phyloP scores from a whole-genome alignment of 306 rosid genomes.

The Cotoneaster glaucophyllus region DNA sequence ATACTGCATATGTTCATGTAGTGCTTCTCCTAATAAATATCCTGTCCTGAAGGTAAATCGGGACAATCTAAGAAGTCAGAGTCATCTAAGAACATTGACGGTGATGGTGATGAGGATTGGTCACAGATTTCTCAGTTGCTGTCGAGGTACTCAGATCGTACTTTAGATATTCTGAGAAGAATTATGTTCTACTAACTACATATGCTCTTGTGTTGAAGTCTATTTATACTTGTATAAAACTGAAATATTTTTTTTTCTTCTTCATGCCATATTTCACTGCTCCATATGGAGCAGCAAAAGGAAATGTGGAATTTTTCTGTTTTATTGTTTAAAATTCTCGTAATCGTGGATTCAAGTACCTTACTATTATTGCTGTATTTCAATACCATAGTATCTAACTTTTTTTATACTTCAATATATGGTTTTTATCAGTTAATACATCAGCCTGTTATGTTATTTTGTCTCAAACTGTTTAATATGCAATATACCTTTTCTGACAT shows the following conservation, averaged over 20 bases:
- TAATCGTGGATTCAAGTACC: neutral
- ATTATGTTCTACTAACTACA: neutral
- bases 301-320: neutral
- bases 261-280: too few species aligned
- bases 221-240: too few species aligned
- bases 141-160: constrained; percentile 41
- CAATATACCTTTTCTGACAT: too few species aligned
- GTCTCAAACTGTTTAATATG: too few species aligned
- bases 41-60: constrained; percentile 33
- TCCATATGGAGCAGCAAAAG: too few species aligned
- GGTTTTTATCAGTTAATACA: too few species aligned
- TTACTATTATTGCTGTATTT: neutral
- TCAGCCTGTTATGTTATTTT: too few species aligned
- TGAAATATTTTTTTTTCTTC: too few species aligned
- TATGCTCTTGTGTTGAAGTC: too few species aligned
- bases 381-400: neutral
- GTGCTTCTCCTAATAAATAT: neutral
- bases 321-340: neutral
- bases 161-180: neutral
- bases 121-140: constrained; percentile 49
- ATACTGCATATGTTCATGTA: neutral
- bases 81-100: constrained; percentile 27
- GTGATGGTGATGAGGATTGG: constrained; percentile 64
- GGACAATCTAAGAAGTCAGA: constrained; percentile 36
- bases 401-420: too few species aligned